Evolutionary conservation across 2,329 filamentous ascomycete genomes (phyloP), one percentile per base, ranked within the genome.

Genomic region (Pseudocercospora cruenta): DNA sequence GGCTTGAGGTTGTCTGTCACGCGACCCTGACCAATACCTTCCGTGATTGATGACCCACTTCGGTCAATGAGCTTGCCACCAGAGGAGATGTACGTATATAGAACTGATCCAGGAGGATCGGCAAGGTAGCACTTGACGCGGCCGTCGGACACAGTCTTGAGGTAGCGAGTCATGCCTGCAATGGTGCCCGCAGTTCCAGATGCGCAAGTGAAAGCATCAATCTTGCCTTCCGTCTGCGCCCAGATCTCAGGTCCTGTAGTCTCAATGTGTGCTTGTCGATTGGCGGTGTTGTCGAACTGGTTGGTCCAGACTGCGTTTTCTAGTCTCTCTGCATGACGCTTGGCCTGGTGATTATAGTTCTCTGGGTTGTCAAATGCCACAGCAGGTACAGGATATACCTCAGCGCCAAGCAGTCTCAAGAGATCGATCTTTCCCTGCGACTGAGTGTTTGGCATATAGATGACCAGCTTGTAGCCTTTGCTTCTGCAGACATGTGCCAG

Each of bases 391-490:
- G 95, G 94, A 81, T 96, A 91, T 36, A 99, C 95, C 80, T 98
- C 94, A 26, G 95, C 95, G 70, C 95, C 95, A 9, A 99, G 87
- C 39, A 98, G 84, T 8, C 94, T 87, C 70, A 99, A 84, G 61
- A 99, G 86, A 79, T 98, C 95, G 77, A 99, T 92, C 85, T 99
- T 99, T 78, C 94, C 95, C 82, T 97, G 94, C 21, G 94, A 96
- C 82, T 98, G 95, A 58, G 94, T 98, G 84, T 99, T 91, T 74
- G 95, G 95, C 95, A 99, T 98, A 88, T 98, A 99, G 78, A 99
- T 99, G 77, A 98, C 94, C 59, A 97, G 89, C 78, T 91, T 91
- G 86, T 99, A 98, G 47, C 94, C 95, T 74, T 90, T 91, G 43
- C 90, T 92, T 67, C 94, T 88, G 82, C 95, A 98, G 64, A 99